Evolutionary conservation across 2,329 filamentous ascomycete species (phyloP).

Genomic region (Xenoacremonium recifei): DNA sequence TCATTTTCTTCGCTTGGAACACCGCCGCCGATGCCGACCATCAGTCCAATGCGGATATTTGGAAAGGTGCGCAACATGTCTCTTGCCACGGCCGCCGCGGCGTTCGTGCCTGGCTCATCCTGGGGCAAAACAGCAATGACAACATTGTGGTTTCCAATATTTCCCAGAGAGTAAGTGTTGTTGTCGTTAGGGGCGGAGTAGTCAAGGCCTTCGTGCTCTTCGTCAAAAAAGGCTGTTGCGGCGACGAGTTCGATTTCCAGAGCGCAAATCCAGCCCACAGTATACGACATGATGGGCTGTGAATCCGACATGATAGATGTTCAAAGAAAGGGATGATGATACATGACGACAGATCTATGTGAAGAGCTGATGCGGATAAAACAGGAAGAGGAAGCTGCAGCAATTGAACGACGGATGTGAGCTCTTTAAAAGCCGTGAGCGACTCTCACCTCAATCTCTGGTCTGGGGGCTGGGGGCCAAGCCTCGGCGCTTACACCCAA

Average conservation of each 20-base stretch:
- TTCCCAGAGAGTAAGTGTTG: slow-evolving; percentile 31
- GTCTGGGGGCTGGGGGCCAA: too few relatives aligned
- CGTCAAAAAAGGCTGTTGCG: slow-evolving; percentile 38
- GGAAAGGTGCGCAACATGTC: slow-evolving; percentile 31
- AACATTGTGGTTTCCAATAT: slow-evolving; percentile 33
- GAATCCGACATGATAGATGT: slow-evolving; percentile 8
- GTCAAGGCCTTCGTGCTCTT: slow-evolving; percentile 30
- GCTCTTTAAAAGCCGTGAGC: too few relatives aligned
- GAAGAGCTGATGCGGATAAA: too few relatives aligned
- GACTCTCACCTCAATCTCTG: too few relatives aligned
- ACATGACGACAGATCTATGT: too few relatives aligned
- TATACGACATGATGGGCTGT: slow-evolving; percentile 34
- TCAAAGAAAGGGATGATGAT: not conserved
- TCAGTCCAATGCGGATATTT: slow-evolving; percentile 27
- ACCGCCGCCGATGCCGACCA: slow-evolving; percentile 37
- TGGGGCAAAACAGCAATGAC: slow-evolving; percentile 29
- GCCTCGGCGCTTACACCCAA: too few relatives aligned
- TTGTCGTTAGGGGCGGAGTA: slow-evolving; percentile 25
- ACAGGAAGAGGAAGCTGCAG: too few relatives aligned
- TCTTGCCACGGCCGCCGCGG: slow-evolving; percentile 24
- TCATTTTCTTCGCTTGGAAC: slow-evolving; percentile 32
- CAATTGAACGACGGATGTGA: too few relatives aligned
- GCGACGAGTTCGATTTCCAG: slow-evolving; percentile 36
- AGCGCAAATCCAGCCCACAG: slow-evolving; percentile 44
- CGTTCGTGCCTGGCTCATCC: slow-evolving; percentile 23